Base-by-base conservation (phyloP, 345 rosid genomes). In the Heritiera littoralis region DNA sequence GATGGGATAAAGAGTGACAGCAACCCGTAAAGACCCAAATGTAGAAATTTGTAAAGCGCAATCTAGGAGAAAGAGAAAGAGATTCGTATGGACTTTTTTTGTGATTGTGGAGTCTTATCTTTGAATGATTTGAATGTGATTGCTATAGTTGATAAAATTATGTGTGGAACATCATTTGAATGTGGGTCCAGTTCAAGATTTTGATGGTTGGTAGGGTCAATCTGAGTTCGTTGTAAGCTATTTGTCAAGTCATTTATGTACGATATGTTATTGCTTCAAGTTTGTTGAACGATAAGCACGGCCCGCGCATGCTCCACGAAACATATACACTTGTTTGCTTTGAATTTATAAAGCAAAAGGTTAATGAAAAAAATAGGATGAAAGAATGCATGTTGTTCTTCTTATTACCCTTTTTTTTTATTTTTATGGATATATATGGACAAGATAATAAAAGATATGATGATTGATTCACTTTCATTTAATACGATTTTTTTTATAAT, bases 181-280 rank as follows among this genome's bases (percentile, higher is more conserved):
- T 18, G 43, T 70, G 74, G 74, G 74, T 14, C 59, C 74, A 58
- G 14, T 3, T 7, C 74, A 28, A 49, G 74, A 70, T 49, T 28
- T 28, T 58, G 66, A 74, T 74, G 30, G 49, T 11, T 9, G 9
- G 52, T 56, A 56, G 77, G 66, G 77, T 56, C 35, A 3, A 55
- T 18, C 3, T 18, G 65, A 10, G 40, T 40, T 70, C 6, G 0
- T 13, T 70, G 1, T 14, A 49, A 13, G 58, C 43, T 43, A 43
- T 41, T 20, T 67, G 52, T 49, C 43, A 49, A 49, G 43, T 71
- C 74, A 69, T 13, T 49, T 28, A 20, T 45, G 59, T 28, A 49
- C 30, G 74, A 65, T 15, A 40, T 7, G 23, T 7, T 15, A 30
- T 4, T 38, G 23, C 11, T 14, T 49, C 20, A 9, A 70, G 74